Evolutionary conservation across 139 green algal genomes (phyloP), one percentile per base, ranked within the genome.

Genomic region (Raphidocelis subcapitata): DNA sequence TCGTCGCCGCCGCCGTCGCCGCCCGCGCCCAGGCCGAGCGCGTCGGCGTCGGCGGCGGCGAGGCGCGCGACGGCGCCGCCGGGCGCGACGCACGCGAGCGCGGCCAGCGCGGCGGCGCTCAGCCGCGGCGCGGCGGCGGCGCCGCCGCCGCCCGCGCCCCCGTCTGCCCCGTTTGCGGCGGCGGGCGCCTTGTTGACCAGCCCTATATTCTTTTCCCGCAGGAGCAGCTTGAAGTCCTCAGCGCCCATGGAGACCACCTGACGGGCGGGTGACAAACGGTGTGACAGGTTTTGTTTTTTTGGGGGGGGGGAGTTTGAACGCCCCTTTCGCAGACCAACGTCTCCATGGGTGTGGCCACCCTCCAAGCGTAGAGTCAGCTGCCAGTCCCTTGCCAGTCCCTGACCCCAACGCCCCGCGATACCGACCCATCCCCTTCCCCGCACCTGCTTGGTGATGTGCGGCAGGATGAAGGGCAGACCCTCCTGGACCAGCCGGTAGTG

Each of bases 401-500:
- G 23, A 49, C 24, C 60, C 28, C 60, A 35, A 21, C 24, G 14
- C 24, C 0, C 64, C 64, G 20, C 4, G 24, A 10, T 2, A 23
- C 1, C 66, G 28, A 2, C 29, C 32, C 32, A 21, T 3, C 63
- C 3, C 62, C 62, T 37, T 29, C 5, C 33, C 44, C 41, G 8
- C 41, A 49, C 2, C 14, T 74, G 77, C 33, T 76, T 69, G 16
- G 86, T 93, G 23, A 97, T 62, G 80, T 92, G 75, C n/a, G 91
- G 89, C 74, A 97, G 76, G 55, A 96, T 54, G 41, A 88, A 79
- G 18, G 85, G 87, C 68, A 98, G 72, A 3, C 93, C 93, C 77
- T 98, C 94, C 85, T 98, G 94, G 14, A 79, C 70, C 20, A 97
- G 69, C 29, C 93, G 87, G 88, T 95, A 98, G n/a, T 72, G 24